Base-by-base conservation (phyloP, 140 eudicot species). In the Ambrosia hybrid region DNA sequence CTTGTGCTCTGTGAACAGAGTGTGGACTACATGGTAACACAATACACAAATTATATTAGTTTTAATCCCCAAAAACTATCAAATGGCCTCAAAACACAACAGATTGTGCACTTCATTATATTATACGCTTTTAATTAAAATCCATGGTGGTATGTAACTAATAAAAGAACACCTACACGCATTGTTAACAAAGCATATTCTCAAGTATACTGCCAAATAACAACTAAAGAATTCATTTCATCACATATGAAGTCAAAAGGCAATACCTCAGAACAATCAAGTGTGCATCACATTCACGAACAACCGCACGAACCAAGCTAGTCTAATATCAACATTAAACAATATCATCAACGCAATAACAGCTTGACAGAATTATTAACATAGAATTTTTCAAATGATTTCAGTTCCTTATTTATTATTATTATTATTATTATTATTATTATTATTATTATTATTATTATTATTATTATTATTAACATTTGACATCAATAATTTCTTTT, bases 271-370 rank as follows among this genome's bases (percentile, higher is more conserved):
- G 81, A 68, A 79, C 82, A 9, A 77, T 88, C 71, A 94, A 77
- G 70, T 90, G 95, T 4, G 97, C 97, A 78, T 79, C 91, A 77
- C 88, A 90, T 88, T 94, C 96, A 9, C 84, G 91, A 82, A 86
- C 97, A 77, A 90, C 99, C 13, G 97, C 99, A 62, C 99, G 91
- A 78, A 94, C 99, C 87, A 94, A 88, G 88, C 99, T 90, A 62
- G 99, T 94, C 99, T 94, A 65, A 60, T 76, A 73, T 65, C 53
- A 48, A 69, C 61, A 89, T 13, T 43, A 71, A 73, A 33, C 67
- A 61, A 51, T 58, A 43, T 37, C 53, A 78, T 78, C 68, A 71
- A 63, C n/a, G 8, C 51, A 55, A 39, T 8, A 38, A 51, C 51
- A 67, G 14, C 9, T 66, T 55, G 5, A 1, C 38, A 7, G 43